Conservation (phyloP, 2,329 filamentous ascomycete genomes). For the Fusarium kyushuense region DNA sequence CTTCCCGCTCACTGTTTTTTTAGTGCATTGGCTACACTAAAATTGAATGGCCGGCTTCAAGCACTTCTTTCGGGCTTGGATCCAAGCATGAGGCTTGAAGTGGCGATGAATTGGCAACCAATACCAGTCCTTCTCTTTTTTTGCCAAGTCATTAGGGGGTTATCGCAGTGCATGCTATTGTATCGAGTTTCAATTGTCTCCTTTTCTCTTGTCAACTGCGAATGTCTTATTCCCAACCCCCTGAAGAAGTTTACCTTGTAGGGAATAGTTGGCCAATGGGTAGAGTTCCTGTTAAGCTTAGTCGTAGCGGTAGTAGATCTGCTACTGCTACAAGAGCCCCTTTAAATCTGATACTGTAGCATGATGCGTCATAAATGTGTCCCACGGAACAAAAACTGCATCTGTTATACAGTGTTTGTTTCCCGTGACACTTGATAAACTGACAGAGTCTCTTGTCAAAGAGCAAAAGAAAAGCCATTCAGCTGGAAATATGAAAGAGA, state of each 20-base stretch:
- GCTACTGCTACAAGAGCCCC: not conserved
- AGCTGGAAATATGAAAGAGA: not conserved
- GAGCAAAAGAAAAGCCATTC: not conserved
- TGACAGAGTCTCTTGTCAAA: not conserved
- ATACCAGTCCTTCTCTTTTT: not conserved
- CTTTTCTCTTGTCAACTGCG: constrained; percentile 6
- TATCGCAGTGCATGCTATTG: not conserved
- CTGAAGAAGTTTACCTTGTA: constrained; percentile 6
- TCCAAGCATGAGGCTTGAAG: not conserved
- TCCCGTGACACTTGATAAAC: not conserved
- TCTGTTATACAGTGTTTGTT: not conserved
- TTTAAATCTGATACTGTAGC: not conserved
- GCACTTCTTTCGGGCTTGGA: constrained; percentile 12
- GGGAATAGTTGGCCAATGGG: constrained; percentile 8
- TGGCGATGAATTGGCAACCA: constrained; percentile 7
- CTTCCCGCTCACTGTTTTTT: constrained; percentile 3
- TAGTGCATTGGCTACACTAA: constrained; percentile 2
- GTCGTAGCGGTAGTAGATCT: constrained; percentile 16
- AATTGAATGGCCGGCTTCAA: constrained; percentile 27
- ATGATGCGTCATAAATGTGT: constrained; percentile 9
- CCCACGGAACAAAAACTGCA: not conserved
- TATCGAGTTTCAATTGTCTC: constrained; percentile 5
- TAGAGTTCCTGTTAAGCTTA: constrained; percentile 9
- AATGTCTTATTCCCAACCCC: constrained; percentile 6
- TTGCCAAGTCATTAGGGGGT: constrained; percentile 34